Evolutionary conservation across 495 filamentous ascomycete species (phyloP).

Genomic region (Penicillium herquei): DNA sequence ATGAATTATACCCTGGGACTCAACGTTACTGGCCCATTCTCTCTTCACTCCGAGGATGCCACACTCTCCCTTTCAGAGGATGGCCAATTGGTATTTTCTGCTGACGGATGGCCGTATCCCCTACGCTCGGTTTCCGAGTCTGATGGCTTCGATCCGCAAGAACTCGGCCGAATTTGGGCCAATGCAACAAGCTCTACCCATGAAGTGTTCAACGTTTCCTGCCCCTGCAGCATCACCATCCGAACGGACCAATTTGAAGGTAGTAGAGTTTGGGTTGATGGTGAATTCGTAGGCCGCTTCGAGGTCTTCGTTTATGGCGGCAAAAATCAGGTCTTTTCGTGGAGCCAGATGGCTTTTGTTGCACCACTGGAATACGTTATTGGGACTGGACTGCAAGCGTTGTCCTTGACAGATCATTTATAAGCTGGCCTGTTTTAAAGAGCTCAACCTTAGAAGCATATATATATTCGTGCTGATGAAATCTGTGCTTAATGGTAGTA

Average conservation of each 20-base stretch:
- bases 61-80: conserved; percentile 27
- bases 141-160: conserved; percentile 26
- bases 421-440: conserved; percentile 4
- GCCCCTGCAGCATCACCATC: conserved; percentile 27
- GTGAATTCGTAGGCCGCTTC: conserved; percentile 45
- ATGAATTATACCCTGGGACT: conserved; percentile 50
- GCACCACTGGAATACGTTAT: conserved; percentile 41
- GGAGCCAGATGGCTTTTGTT: conserved; percentile 60
- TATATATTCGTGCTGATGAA: no score
- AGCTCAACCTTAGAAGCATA: no score
- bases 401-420: not conserved
- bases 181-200: conserved; percentile 31
- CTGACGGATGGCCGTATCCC: conserved; percentile 52
- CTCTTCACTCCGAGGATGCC: conserved; percentile 36
- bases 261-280: conserved; percentile 48
- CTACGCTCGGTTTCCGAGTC: conserved; percentile 38
- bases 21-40: conserved; percentile 37
- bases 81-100: conserved; percentile 38
- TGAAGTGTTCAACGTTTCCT: conserved; percentile 17
- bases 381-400: conserved; percentile 20
- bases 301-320: conserved; percentile 57
- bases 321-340: conserved; percentile 47
- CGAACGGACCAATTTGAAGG: conserved; percentile 38
- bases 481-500: no score
- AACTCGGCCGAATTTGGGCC: conserved; percentile 32